Base-by-base conservation (phyloP, 306 rosid genomes). In the Cercis canadensis region DNA sequence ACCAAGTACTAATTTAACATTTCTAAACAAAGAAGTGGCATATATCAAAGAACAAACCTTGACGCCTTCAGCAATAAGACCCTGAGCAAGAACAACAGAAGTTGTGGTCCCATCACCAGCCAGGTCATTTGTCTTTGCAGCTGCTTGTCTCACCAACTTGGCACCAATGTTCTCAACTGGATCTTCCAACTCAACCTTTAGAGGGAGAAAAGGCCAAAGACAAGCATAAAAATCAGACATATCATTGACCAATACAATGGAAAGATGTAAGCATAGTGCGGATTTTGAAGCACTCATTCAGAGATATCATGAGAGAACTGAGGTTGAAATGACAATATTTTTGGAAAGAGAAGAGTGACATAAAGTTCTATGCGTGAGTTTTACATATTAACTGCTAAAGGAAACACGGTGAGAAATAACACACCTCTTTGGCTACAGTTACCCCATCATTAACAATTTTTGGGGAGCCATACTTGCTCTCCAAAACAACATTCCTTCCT, bases 101-200 rank as follows among this genome's bases (percentile, higher is more conserved):
- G 99, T 95, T 0, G 99, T 95, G 16, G 99, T 95, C 49, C 99
- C 99, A 39, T 95, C 99, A 75, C 99, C 99, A 9, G 99, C 99
- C 80, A 95, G 86, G 78, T 95, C 99, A 17, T 95, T 95, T 47
- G 99, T 95, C 88, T 95, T 95, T 11, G 99, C 92, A 58, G 99
- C 99, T 0, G 99, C 99, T 77, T 95, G 99, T 69, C 99, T 87
- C 75, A 95, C 99, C 78, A 95, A 69, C 82, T 95, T 95, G 45
- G 99, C 99, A 69, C 99, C 99, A 69, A 95, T 95, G 81, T 95
- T 95, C 87, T 95, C 99, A 52, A 95, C 99, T 0, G 99, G 99
- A 71, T 95, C 99, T 83, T 95, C 99, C 87, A 95, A 86, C 70
- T 92, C 99, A 76, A 94, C 99, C 99, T 94, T 60, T 62, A 8